These are phyloP conservation scores for Blumeriella jaapii DNA, from an alignment of 2,329 filamentous ascomycete genomes.

Conservation along the genomic window DNA sequence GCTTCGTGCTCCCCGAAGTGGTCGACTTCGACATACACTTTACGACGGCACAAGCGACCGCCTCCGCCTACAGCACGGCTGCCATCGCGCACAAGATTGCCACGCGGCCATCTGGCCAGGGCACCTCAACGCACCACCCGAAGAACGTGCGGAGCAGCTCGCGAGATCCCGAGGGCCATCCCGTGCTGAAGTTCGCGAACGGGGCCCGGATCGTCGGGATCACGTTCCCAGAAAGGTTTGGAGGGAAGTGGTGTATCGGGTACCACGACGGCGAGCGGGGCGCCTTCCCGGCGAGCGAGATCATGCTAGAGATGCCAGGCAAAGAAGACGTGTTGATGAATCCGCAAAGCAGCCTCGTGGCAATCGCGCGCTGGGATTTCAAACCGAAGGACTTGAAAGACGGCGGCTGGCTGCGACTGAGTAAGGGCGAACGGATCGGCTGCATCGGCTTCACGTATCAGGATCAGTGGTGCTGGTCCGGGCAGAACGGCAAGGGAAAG, in stretches of 20 bases:
- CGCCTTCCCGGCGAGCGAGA: slow-evolving; percentile 19
- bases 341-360: slow-evolving; percentile 16
- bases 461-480: slow-evolving; percentile 27
- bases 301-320: slow-evolving; percentile 18
- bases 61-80: slow-evolving; percentile 13
- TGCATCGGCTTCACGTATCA: slow-evolving; percentile 21
- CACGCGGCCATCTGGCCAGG: slow-evolving; percentile 18
- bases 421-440: slow-evolving; percentile 23
- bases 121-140: slow-evolving; percentile 19
- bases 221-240: slow-evolving; percentile 22
- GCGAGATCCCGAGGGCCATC: slow-evolving; percentile 21
- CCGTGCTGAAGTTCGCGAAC: slow-evolving; percentile 21
- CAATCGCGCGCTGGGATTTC: slow-evolving; percentile 25
- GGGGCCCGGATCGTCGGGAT: slow-evolving; percentile 25
- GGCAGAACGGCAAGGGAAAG: slow-evolving; percentile 22
- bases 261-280: slow-evolving; percentile 25
- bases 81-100: slow-evolving; percentile 21
- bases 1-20: slow-evolving; percentile 13
- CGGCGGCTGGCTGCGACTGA: slow-evolving; percentile 23
- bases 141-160: slow-evolving; percentile 14
- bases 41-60: slow-evolving; percentile 12
- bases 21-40: slow-evolving; percentile 27
- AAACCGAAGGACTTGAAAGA: slow-evolving; percentile 24
- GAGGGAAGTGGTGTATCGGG: slow-evolving; percentile 23
- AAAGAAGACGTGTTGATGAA: slow-evolving; percentile 23